Conservation (phyloP, 805 yeast genomes). For the Metschnikowia hibisci region DNA sequence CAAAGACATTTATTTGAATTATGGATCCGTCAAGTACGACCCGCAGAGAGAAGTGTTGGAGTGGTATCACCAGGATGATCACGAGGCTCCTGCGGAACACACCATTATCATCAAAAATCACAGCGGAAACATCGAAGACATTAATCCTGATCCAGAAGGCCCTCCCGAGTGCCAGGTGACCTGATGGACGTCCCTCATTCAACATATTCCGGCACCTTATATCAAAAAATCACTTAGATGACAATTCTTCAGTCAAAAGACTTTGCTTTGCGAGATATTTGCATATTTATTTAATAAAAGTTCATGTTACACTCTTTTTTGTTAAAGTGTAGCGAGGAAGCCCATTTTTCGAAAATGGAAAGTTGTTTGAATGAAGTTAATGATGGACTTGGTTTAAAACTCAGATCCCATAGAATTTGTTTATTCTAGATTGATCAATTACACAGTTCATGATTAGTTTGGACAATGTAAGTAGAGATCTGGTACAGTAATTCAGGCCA, state of each 20-base stretch:
- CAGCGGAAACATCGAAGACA: conserved; percentile 33
- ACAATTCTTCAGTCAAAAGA: not conserved
- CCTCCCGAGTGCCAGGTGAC: not conserved
- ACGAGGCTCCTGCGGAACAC: conserved; percentile 18
- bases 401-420: too few relatives aligned
- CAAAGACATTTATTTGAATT: conserved; percentile 46
- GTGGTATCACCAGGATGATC: conserved; percentile 59
- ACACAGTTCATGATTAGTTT: too few relatives aligned
- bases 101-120: conserved; percentile 36
- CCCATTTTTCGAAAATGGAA: too few relatives aligned
- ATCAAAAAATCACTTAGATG: not conserved
- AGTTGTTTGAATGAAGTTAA: too few relatives aligned
- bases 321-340: too few relatives aligned
- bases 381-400: too few relatives aligned
- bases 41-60: conserved; percentile 51
- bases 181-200: not conserved
- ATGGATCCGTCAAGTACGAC: conserved; percentile 56
- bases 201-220: not conserved
- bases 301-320: too few relatives aligned
- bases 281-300: too few relatives aligned
- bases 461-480: too few relatives aligned
- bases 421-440: too few relatives aligned
- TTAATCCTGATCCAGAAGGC: conserved; percentile 5
- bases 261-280: too few relatives aligned
- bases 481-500: too few relatives aligned